Percentiles rank a stretch among this genome's conserved stretches.
These are phyloP conservation scores for Debaryomyces hansenii DNA, from an alignment of 805 yeast species.

Conservation along the genomic window DNA sequence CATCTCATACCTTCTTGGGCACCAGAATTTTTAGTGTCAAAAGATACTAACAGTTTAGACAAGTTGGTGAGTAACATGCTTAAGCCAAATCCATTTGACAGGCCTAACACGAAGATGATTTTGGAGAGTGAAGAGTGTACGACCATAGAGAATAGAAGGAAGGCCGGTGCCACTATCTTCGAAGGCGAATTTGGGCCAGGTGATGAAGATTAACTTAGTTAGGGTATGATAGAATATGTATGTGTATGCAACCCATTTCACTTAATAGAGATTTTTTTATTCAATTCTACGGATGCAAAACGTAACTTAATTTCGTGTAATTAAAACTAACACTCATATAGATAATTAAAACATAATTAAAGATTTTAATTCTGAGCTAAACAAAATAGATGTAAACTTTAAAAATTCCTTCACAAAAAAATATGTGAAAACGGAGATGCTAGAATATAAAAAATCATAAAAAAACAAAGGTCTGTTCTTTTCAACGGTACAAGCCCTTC, in stretches of 20 bases:
- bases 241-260: constrained; percentile 18
- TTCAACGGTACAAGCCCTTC: background rate
- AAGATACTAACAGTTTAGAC: constrained; percentile 61
- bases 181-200: constrained; percentile 94
- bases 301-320: background rate
- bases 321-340: background rate
- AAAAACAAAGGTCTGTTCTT: background rate
- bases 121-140: constrained; percentile 70
- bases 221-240: background rate
- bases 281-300: background rate
- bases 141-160: constrained; percentile 75
- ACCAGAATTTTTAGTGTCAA: constrained; percentile 73
- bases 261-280: constrained; percentile 5
- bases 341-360: background rate
- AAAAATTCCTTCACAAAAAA: background rate
- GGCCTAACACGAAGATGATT: constrained; percentile 82
- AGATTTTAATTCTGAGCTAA: background rate
- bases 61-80: constrained; percentile 85
- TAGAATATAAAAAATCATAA: background rate
- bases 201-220: constrained; percentile 11
- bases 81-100: constrained; percentile 70
- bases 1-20: constrained; percentile 72
- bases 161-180: constrained; percentile 90
- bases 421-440: background rate
- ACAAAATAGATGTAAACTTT: background rate